Percentiles rank a stretch among this genome's conserved stretches.
Evolutionary conservation across 1,139 yeast species (phyloP).

Genomic region (Tardiomyces digboiensis): DNA sequence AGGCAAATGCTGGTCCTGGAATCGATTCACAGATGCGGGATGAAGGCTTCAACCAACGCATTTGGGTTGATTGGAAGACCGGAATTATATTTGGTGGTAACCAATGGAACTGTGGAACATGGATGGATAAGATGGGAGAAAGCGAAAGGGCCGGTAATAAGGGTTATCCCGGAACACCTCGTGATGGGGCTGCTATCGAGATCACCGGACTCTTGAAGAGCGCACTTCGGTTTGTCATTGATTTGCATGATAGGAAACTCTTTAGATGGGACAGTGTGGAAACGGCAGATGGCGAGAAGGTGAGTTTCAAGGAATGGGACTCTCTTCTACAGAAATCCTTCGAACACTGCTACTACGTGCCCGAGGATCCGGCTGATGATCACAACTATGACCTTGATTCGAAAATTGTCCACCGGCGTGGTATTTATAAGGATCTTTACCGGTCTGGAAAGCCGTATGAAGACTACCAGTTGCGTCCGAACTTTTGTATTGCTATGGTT

Average conservation of each 20-base stretch:
- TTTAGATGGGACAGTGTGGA: constrained; percentile 35
- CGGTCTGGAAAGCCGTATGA: constrained; percentile 78
- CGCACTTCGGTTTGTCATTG: constrained; percentile 66
- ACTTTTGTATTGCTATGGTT: constrained; percentile 84
- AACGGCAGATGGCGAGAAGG: constrained; percentile 45
- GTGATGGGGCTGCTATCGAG: constrained; percentile 96
- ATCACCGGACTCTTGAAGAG: constrained; percentile 85
- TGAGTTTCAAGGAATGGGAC: constrained; percentile 63
- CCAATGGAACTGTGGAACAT: constrained; percentile 90
- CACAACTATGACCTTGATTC: constrained; percentile 50
- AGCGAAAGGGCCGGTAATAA: constrained; percentile 71
- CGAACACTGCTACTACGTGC: constrained; percentile 71
- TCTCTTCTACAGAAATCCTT: constrained; percentile 56
- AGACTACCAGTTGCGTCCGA: constrained; percentile 89
- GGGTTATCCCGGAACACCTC: constrained; percentile 94
- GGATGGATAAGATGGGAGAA: constrained; percentile 99
- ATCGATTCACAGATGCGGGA: constrained; percentile 89
- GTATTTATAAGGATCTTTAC: constrained; percentile 85
- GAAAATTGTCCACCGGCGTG: constrained; percentile 71
- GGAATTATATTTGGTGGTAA: constrained; percentile 91
- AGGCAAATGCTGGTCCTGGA: constrained; percentile 88
- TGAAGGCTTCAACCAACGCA: constrained; percentile 82
- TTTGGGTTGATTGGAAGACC: constrained; percentile 77
- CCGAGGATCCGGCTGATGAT: constrained; percentile 50
- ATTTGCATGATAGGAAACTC: constrained; percentile 41